Conservation (phyloP, 2,329 filamentous ascomycete genomes). For the Neonectria hederae region DNA sequence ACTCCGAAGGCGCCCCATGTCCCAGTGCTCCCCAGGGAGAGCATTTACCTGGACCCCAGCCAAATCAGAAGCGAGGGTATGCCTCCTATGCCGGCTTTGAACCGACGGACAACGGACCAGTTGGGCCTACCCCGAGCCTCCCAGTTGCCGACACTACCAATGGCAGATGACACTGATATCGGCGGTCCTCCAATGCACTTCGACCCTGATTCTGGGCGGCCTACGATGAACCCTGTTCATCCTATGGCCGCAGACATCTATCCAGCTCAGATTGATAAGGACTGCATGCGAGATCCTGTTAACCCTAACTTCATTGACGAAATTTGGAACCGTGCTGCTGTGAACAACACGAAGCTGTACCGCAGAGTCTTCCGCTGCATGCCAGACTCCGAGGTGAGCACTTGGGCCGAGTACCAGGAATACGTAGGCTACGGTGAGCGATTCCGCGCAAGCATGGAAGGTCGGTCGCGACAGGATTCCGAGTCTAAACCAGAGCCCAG, state of each 20-base stretch:
- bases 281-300: slow-evolving; percentile 95
- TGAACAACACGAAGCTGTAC: slow-evolving; percentile 96
- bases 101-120: slow-evolving; percentile 71
- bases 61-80: slow-evolving; percentile 57
- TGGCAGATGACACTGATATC: slow-evolving; percentile 82
- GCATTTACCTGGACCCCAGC: slow-evolving; percentile 46
- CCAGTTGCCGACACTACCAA: slow-evolving; percentile 75
- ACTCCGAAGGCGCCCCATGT: slow-evolving; percentile 48
- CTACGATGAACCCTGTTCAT: slow-evolving; percentile 57
- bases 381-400: slow-evolving; percentile 93
- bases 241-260: slow-evolving; percentile 73
- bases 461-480: slow-evolving; percentile 63
- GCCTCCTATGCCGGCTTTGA: slow-evolving; percentile 66
- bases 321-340: slow-evolving; percentile 85
- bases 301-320: slow-evolving; percentile 85
- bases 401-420: slow-evolving; percentile 92
- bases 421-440: slow-evolving; percentile 79
- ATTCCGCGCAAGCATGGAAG: slow-evolving; percentile 75
- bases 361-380: slow-evolving; percentile 95
- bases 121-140: slow-evolving; percentile 74
- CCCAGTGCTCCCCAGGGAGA: slow-evolving; percentile 40
- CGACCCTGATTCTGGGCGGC: slow-evolving; percentile 61
- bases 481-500: slow-evolving; percentile 53
- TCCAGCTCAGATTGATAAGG: slow-evolving; percentile 78
- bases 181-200: slow-evolving; percentile 73